A percentile compares a stretch with the other conserved stretches of the same genome.
These are phyloP conservation scores for Argentina anserina DNA, from an alignment of 306 rosid species.

Conservation along the genomic window DNA sequence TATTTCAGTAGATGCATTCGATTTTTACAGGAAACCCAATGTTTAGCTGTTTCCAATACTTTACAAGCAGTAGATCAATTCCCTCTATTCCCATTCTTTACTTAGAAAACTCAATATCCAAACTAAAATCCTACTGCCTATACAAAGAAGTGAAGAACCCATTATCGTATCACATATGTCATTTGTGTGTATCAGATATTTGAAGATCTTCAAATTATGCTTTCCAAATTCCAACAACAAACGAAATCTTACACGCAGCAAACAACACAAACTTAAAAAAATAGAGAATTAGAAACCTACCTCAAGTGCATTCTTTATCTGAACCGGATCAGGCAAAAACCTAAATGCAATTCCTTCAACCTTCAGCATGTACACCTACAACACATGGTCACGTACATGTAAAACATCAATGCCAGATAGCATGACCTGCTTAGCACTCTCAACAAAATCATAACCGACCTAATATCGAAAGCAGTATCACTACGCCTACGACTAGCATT, in stretches of 20 bases:
- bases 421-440: neutral
- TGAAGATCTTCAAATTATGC: neutral
- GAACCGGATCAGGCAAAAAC: conserved; percentile 93
- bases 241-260: neutral
- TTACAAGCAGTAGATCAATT: conserved; percentile 1
- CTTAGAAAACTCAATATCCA: too few species aligned
- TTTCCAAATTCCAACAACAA: neutral
- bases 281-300: conserved; percentile 36
- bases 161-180: neutral
- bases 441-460: neutral
- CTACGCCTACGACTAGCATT: neutral
- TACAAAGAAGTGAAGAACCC: too few species aligned
- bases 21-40: neutral
- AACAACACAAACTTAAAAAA: neutral
- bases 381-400: neutral
- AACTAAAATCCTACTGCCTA: too few species aligned
- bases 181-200: neutral
- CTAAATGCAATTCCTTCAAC: conserved; percentile 98
- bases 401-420: neutral
- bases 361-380: conserved; percentile 88
- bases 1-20: neutral
- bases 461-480: neutral
- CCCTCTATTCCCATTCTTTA: too few species aligned
- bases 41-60: neutral
- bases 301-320: conserved; percentile 88